These are phyloP conservation scores for Penicillium canescens DNA, from an alignment of 495 filamentous ascomycete genomes.

Conservation along the genomic window DNA sequence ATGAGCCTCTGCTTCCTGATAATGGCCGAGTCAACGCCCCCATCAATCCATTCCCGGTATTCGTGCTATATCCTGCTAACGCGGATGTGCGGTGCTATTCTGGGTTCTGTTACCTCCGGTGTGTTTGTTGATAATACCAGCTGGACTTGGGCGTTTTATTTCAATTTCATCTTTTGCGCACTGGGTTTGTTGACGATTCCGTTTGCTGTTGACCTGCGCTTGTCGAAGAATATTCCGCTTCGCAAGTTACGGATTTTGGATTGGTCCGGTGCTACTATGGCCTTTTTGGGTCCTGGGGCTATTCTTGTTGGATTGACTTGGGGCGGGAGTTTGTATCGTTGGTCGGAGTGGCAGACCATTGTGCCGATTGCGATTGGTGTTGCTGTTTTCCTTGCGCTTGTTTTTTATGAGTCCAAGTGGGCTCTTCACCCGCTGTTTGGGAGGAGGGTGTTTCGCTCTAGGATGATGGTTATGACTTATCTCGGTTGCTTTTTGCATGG, in stretches of 20 bases:
- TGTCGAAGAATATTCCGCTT: constrained; percentile 24
- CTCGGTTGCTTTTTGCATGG: constrained; percentile 53
- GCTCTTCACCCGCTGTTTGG: constrained; percentile 55
- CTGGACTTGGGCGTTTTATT: constrained; percentile 46
- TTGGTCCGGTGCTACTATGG: constrained; percentile 37
- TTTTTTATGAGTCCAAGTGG: constrained; percentile 49
- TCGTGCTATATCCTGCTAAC: constrained; percentile 37
- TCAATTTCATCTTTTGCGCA: constrained; percentile 42
- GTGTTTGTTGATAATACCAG: constrained; percentile 34
- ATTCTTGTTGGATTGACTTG: constrained; percentile 40
- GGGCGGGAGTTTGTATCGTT: constrained; percentile 33
- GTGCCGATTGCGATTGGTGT: constrained; percentile 55
- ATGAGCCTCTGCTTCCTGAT: constrained; percentile 63
- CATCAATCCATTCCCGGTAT: constrained; percentile 40
- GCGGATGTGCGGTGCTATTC: constrained; percentile 34
- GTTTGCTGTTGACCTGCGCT: constrained; percentile 33
- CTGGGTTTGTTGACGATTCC: constrained; percentile 36
- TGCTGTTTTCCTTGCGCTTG: constrained; percentile 38
- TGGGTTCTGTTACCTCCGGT: constrained; percentile 41
- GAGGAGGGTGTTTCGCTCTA: constrained; percentile 47
- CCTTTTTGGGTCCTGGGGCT: constrained; percentile 24
- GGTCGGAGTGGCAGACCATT: constrained; percentile 45
- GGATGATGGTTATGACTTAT: constrained; percentile 37
- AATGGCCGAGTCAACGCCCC: constrained; percentile 61
- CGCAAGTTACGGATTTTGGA: constrained; percentile 34